Percentiles rank a stretch among this genome's conserved stretches.
Evolutionary conservation across 139 green algal genomes (phyloP).

Genomic region (Chlamydomonas incerta): DNA sequence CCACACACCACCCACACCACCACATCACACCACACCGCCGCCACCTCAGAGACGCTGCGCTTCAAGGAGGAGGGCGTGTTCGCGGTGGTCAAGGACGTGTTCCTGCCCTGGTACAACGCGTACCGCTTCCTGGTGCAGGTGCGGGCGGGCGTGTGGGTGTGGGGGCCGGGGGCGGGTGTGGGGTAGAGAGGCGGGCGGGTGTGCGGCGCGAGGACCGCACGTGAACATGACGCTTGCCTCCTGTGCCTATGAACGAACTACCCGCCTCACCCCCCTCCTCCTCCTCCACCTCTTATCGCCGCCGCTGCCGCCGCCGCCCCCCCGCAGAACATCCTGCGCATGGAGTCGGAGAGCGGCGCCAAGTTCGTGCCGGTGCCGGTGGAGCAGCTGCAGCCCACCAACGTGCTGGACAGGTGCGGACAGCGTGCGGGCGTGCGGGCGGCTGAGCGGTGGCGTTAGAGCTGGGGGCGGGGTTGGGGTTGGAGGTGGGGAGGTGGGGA

Average conservation of each 20-base stretch:
- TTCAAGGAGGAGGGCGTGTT: constrained; percentile 96
- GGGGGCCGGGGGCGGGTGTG: no score
- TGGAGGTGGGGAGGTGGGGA: no score
- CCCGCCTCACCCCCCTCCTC: no score
- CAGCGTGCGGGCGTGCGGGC: no score
- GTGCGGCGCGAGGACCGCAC: background rate
- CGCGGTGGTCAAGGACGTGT: constrained; percentile 95
- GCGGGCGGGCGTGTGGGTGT: background rate
- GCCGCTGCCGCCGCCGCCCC: background rate
- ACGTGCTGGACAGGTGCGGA: constrained; percentile 74
- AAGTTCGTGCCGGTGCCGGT: constrained; percentile 41
- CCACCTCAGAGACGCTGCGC: constrained; percentile 29
- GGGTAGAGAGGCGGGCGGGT: no score
- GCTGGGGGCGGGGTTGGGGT: no score
- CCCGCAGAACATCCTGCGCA: constrained; percentile 84
- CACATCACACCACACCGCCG: no score
- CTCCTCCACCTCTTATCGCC: no score
- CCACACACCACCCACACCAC: no score
- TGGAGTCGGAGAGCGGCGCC: constrained; percentile 25
- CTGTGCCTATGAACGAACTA: no score
- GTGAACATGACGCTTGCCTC: background rate
- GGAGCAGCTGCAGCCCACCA: constrained; percentile 29
- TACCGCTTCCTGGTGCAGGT: constrained; percentile 72
- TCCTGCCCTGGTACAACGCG: constrained; percentile 91
- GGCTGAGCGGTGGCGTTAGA: no score